Evolutionary conservation across 2,329 filamentous ascomycete species (phyloP).

Genomic region (Fusarium mundagurra): DNA sequence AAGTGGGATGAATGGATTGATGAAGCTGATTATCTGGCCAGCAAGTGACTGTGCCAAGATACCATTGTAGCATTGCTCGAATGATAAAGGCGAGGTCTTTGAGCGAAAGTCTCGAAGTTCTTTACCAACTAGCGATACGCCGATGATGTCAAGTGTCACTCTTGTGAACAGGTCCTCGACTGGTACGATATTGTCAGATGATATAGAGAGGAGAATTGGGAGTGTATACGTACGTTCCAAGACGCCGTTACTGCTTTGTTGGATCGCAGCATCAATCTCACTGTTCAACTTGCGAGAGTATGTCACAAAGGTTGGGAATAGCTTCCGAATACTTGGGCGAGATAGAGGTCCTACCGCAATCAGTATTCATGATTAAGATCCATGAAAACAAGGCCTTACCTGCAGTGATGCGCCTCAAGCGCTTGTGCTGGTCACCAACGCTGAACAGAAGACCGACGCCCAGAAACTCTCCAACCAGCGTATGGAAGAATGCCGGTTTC

Average conservation of each 20-base stretch:
- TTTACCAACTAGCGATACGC: not conserved
- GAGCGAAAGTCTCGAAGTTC: constrained; percentile 13
- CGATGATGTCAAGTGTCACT: constrained; percentile 22
- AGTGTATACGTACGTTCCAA: not conserved
- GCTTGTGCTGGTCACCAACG: constrained; percentile 21
- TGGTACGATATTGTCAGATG: accelerated
- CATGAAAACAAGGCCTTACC: not conserved
- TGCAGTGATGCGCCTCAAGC: constrained; percentile 8
- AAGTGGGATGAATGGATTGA: constrained; percentile 16
- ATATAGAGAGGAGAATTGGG: accelerated
- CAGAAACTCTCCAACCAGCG: constrained; percentile 22
- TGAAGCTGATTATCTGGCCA: constrained; percentile 16
- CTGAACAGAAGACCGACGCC: constrained; percentile 20
- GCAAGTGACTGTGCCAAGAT: constrained; percentile 11
- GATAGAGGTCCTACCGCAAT: constrained; percentile 1
- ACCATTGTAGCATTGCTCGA: constrained; percentile 18
- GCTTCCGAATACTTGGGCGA: not conserved
- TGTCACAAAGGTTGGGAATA: not conserved
- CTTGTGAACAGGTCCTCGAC: not conserved
- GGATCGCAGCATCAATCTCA: not conserved
- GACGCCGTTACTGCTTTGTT: not conserved
- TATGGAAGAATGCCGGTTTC: constrained; percentile 23
- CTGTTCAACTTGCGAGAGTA: constrained; percentile 1
- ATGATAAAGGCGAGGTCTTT: not conserved
- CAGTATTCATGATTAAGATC: not conserved